Conservation (phyloP, 768 basidiomycete genomes). For the Kwoniella dendrophila region DNA sequence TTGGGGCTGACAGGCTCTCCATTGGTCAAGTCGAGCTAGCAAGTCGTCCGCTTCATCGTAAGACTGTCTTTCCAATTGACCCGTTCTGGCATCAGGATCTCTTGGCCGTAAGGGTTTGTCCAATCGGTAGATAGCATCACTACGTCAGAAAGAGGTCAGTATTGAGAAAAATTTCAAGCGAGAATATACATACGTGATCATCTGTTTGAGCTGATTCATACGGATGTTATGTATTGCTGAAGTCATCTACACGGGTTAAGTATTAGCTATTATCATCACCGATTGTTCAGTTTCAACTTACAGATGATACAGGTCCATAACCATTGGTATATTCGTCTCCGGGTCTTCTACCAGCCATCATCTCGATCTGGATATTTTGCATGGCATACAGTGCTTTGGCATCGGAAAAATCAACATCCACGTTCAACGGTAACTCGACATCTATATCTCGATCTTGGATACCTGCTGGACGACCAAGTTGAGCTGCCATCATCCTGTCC, state of each 20-base stretch:
- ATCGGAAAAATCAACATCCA: slow-evolving; percentile 42
- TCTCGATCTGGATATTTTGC: slow-evolving; percentile 38
- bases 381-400: slow-evolving; percentile 24
- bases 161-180: background rate
- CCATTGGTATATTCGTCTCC: slow-evolving; percentile 38
- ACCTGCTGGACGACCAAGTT: slow-evolving; percentile 37
- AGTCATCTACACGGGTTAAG: slow-evolving; percentile 32
- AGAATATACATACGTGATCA: slow-evolving; percentile 33
- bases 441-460: slow-evolving; percentile 47
- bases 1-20: slow-evolving; percentile 30
- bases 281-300: slow-evolving; percentile 5
- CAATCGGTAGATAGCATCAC: slow-evolving; percentile 35
- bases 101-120: slow-evolving; percentile 30
- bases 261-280: background rate
- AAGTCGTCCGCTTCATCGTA: slow-evolving; percentile 35
- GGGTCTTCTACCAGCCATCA: slow-evolving; percentile 18
- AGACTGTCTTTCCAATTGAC: slow-evolving; percentile 1
- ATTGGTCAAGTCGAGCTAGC: slow-evolving; percentile 21
- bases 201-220: slow-evolving; percentile 41
- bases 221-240: slow-evolving; percentile 44
- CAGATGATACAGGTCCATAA: slow-evolving; percentile 39
- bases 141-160: no score
- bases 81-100: slow-evolving; percentile 5
- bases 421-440: slow-evolving; percentile 38
- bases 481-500: slow-evolving; percentile 40